Base-by-base conservation (phyloP, 768 basidiomycete genomes). In the Phlebiopsis gigantea region DNA sequence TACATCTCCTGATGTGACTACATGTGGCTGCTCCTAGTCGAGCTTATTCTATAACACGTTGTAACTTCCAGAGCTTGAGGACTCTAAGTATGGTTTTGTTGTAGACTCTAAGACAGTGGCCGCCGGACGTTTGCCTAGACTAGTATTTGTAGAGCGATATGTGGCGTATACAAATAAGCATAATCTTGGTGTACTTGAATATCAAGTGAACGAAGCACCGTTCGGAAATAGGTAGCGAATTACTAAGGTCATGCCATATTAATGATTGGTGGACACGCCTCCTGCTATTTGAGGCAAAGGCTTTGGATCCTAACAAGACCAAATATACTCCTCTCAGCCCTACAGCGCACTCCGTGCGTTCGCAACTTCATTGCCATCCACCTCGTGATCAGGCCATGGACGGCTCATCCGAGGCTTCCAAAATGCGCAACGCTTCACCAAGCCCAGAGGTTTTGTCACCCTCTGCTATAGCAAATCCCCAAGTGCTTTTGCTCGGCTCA, bases 401-500 rank as follows among this genome's bases (percentile, higher is more conserved):
- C 31, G 50, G 34, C 50, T 39, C 50, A 24, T 8, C n/a, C 1
- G 19, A 51, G 14, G 21, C 9, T 25, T 31, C 6, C 29, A 34
- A 19, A n/a, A 34, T 15, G 28, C 29, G 31, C 14, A 21, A 41
- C 8, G 17, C 34, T 39, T 12, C 34, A 14, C 31, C 45, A 6
- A 52, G 46, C 5, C 74, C 77, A 1, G 76, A 78, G 59, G 69
- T 75, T 5, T 52, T 71, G 0, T 69, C 73, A 1, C 56, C 75
- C 1, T 62, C 71, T 19, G 61, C 74, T 0, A 63, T 67, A 5
- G 69, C 80, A 24, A 71, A 75, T 0, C 65, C 79, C n/a, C 68
- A 66, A 47, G 72, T 70, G 31, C 58, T 82, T 41, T 57, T 70
- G 1, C 26, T 79, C 4, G 73, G 72, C 17, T 79, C 84, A 5